Base-by-base conservation (phyloP, 352 stramenopile genomes). In the Globisporangium apiculatum region DNA sequence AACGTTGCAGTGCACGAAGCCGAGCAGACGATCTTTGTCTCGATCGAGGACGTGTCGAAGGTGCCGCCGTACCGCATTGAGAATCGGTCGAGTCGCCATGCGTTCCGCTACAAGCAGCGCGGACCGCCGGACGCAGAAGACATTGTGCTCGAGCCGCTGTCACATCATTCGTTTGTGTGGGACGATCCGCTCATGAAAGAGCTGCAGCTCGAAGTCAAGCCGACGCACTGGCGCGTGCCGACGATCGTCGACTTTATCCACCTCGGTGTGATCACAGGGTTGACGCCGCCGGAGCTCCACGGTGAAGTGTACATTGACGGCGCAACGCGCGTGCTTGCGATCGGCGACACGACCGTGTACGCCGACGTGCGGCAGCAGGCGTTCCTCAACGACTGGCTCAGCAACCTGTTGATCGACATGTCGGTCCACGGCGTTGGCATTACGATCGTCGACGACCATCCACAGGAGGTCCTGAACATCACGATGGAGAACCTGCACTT, bases 241-340 rank as follows among this genome's bases (percentile, higher is more conserved):
- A 87, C 77, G 5, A 46, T 85, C 7, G 71, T 95, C 8, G 73
- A 94, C 38, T 83, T 95, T 50, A 78, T 88, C 62, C 71, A 82
- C 51, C 87, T 95, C 61, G 79, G 82, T 6, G 70, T 74, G 18
- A 68, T 88, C 36, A 68, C 71, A 53, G 79, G 72, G 38, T 51
- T 88, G 51, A 71, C 75, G 40, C 73, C 79, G 7, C 67, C 76
- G 14, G 73, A 77, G 6, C 58, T 95, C 49, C 70, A 83, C 49
- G 85, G 71, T 35, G 86, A 95, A 66, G 83, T 95, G 52, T 95
- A 95, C 62, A 91, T 95, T 60, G 83, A 95, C 58, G 75, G 75
- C 7, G 76, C 69, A 10, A 94, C 86, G 7, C 75, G 86, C 58
- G 86, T 95, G 15, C 77, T 93, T 48, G 83, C 84, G 0, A 72